These are phyloP conservation scores for Abortiporus biennis DNA, from an alignment of 1,284 basidiomycete genomes.

Conservation along the genomic window DNA sequence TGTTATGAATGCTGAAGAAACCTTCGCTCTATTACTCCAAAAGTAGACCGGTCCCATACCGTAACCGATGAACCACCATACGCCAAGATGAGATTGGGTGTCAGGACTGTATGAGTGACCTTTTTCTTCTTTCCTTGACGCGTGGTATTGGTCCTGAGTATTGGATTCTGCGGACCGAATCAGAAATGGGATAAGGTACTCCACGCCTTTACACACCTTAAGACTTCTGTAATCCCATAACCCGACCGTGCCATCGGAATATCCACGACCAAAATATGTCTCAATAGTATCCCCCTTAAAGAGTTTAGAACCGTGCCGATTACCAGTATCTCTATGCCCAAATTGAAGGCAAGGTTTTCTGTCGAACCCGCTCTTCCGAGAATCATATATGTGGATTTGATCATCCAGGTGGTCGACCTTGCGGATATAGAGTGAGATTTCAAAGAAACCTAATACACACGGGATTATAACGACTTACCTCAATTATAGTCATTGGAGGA, in stretches of 20 bases:
- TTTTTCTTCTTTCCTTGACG: no score
- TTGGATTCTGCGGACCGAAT: no score
- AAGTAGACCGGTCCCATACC: conserved; percentile 28
- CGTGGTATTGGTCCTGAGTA: no score
- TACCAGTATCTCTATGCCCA: conserved; percentile 28
- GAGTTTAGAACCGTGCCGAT: conserved; percentile 8
- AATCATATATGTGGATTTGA: conserved; percentile 44
- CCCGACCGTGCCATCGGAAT: conserved; percentile 35
- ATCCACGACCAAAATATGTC: conserved; percentile 40
- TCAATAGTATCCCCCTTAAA: conserved; percentile 24
- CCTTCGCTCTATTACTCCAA: no score
- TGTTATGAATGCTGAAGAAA: no score
- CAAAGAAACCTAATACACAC: conserved; percentile 5
- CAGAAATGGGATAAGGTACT: no score
- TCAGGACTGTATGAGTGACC: conserved; percentile 37
- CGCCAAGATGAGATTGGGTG: conserved; percentile 32
- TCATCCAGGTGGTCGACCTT: conserved; percentile 42
- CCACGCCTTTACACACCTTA: conserved; percentile 24
- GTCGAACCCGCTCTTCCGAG: conserved; percentile 30
- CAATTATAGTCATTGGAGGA: conserved; percentile 36
- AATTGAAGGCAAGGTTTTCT: conserved; percentile 37
- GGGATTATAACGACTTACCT: conserved; percentile 29
- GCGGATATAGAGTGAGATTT: conserved; percentile 9
- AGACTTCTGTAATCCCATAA: conserved; percentile 46
- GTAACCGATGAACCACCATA: conserved; percentile 35